Evolutionary conservation across 116 monocot genomes (phyloP), one percentile per base, ranked within the genome.

Genomic region (Iris pallida): DNA sequence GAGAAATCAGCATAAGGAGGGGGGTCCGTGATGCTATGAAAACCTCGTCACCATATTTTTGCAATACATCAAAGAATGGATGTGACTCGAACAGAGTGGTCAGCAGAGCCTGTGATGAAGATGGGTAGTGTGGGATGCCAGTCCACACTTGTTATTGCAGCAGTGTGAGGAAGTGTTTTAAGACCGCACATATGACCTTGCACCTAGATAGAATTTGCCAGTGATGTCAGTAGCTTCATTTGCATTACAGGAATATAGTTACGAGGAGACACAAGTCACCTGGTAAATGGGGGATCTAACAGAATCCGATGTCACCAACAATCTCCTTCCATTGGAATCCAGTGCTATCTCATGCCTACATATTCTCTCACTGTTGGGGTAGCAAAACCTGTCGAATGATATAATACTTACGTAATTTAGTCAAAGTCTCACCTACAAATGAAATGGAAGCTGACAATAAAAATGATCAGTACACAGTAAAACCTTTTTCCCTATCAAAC

Each of bases 221-320:
- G 16, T 5, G 20, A n/a, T 7, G 44, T 48, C 17, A 49, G 16
- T 0, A 41, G 12, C 30, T 9, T 45, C 4, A 7, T 30, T 20
- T 15, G 7, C 42, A 42, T 16, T 18, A 58, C 10, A 54, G 48
- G 6, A 63, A 63, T 0, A 20, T 60, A 15, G 7, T 15, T 12
- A 54, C 18, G 46, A 17, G 13, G 13, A 45, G 11, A 13, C 4
- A 1, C 49, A 51, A 51, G 13, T 2, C 53, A 92, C 96, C 92
- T 97, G 92, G 59, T 92, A 97, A 73, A 97, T 87, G 3, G 97
- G 92, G 16, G 97, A 89, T 75, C 92, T 86, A 42, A 92, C 96
- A 30, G 76, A 92, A 68, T 79, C 87, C 4, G 97, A 97, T 55
- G 92, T 85, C 48, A 88, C 83, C 66, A 97, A 69, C 75, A 92